These are phyloP conservation scores for Salvia splendens DNA, from an alignment of 257 asterid genomes.

Conservation along the genomic window DNA sequence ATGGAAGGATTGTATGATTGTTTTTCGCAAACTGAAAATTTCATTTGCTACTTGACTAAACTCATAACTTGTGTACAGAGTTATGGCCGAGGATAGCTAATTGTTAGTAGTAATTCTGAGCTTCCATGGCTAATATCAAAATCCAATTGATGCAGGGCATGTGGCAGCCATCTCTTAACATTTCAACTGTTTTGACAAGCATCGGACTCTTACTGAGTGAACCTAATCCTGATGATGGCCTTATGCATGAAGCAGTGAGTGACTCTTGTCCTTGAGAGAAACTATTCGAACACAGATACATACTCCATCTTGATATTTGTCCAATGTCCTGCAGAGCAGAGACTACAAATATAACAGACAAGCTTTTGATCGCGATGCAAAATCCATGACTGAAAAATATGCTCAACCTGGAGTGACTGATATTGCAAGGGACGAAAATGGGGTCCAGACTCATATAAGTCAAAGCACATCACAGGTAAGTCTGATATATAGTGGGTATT, in stretches of 20 bases:
- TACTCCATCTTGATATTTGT: slow-evolving; percentile 23
- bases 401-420: slow-evolving; percentile 52
- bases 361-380: slow-evolving; percentile 76
- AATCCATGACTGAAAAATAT: slow-evolving; percentile 77
- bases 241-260: slow-evolving; percentile 89
- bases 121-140: slow-evolving; percentile 26
- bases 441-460: slow-evolving; percentile 33
- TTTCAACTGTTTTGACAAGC: slow-evolving; percentile 80
- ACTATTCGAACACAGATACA: background rate
- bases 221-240: slow-evolving; percentile 94
- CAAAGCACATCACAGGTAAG: slow-evolving; percentile 48
- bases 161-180: slow-evolving; percentile 91
- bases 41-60: slow-evolving; percentile 2
- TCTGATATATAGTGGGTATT: slow-evolving; percentile 12
- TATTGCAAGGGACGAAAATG: slow-evolving; percentile 35
- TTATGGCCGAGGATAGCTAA: background rate
- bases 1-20: slow-evolving; percentile 19
- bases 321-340: slow-evolving; percentile 58
- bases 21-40: slow-evolving; percentile 4
- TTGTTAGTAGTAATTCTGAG: slow-evolving; percentile 11
- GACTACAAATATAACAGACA: slow-evolving; percentile 84
- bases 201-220: slow-evolving; percentile 74
- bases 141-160: slow-evolving; percentile 59
- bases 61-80: background rate
- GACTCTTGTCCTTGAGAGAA: slow-evolving; percentile 20